Evolutionary conservation across 1,139 yeast genomes (phyloP).

Genomic region (Suhomyces bokatorum): DNA sequence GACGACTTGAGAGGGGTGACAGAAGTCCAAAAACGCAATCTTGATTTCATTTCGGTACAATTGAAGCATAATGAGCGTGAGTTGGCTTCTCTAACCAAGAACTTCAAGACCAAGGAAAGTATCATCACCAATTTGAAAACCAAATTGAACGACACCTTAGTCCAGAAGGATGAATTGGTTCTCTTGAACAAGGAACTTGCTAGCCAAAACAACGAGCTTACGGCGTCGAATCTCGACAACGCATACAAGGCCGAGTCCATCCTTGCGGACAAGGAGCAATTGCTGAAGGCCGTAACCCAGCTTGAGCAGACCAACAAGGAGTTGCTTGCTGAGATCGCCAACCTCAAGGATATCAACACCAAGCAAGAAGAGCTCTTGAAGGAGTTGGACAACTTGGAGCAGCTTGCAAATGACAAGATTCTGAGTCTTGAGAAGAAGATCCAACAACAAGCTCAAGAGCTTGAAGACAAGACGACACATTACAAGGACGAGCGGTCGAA

Average conservation of each 20-base stretch:
- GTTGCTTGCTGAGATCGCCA: slow-evolving; percentile 16
- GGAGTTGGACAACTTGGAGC: slow-evolving; percentile 25
- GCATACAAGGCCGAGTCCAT: slow-evolving; percentile 17
- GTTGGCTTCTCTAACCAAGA: slow-evolving; percentile 31
- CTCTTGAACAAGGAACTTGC: slow-evolving; percentile 5
- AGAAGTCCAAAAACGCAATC: slow-evolving; percentile 25
- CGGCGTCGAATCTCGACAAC: slow-evolving; percentile 16
- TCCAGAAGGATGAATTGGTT: slow-evolving; percentile 6
- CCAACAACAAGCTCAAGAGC: slow-evolving; percentile 9
- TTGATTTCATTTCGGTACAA: slow-evolving; percentile 31
- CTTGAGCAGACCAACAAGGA: slow-evolving; percentile 17
- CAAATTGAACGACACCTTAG: slow-evolving; percentile 12
- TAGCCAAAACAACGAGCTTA: slow-evolving; percentile 13
- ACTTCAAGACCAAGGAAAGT: slow-evolving; percentile 26
- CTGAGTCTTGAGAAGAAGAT: slow-evolving; percentile 21
- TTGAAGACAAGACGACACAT: slow-evolving; percentile 12
- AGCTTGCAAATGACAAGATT: slow-evolving; percentile 25
- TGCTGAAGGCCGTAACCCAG: slow-evolving; percentile 13
- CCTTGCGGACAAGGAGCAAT: slow-evolving; percentile 20
- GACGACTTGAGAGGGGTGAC: slow-evolving; percentile 20
- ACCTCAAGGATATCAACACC: slow-evolving; percentile 19
- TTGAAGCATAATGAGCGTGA: slow-evolving; percentile 33
- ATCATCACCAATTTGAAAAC: slow-evolving; percentile 10
- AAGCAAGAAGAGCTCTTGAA: slow-evolving; percentile 25
- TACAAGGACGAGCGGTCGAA: slow-evolving; percentile 17